Evolutionary conservation across 2,329 filamentous ascomycete genomes (phyloP), one percentile per base, ranked within the genome.

Genomic region (Alternaria arbusti): DNA sequence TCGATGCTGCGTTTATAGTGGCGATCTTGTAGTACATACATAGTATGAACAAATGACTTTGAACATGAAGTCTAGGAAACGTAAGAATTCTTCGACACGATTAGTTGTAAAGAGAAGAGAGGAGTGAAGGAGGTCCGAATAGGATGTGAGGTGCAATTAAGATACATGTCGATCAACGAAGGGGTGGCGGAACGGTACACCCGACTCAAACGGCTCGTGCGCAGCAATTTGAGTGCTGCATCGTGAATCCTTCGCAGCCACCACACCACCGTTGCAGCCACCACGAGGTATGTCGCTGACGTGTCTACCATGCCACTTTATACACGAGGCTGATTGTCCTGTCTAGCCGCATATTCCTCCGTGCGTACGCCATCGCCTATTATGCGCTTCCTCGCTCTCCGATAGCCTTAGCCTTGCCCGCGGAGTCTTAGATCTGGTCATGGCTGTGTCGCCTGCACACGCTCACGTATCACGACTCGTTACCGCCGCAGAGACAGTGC

Each of bases 191-290:
- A 59, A 57, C 57, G 44, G 63, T 63, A 59, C 50, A 50, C 50
- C 55, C 56, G 52, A 40, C 49, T 40, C 47, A 49, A 60, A 51
- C 30, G 64, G 60, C 64, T 65, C 66, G 63, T 66, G 68, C 68
- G 59, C 66, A 58, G 59, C 54, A 57, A 47, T 56, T 55, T 59
- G 54, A 51, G 49, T 63, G 43, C 61, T 70, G 72, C 68, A 67
- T 62, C 65, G 49, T 62, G 64, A 67, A 69, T 71, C 65, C 69
- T 70, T 67, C 67, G 57, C 66, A 64, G 67, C 69, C 65, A 68
- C 66, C 64, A 65, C 57, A 59, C 61, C 64, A 61, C 54, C 61
- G 22, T 36, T 54, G 62, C 62, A 56, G 64, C 61, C 15, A 40
- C 52, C 56, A 58, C 52, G 28, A 57, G 50, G 56, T 61, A 68